These are phyloP conservation scores for Botrytis sinoallii DNA, from an alignment of 2,329 filamentous ascomycete species.

Conservation along the genomic window DNA sequence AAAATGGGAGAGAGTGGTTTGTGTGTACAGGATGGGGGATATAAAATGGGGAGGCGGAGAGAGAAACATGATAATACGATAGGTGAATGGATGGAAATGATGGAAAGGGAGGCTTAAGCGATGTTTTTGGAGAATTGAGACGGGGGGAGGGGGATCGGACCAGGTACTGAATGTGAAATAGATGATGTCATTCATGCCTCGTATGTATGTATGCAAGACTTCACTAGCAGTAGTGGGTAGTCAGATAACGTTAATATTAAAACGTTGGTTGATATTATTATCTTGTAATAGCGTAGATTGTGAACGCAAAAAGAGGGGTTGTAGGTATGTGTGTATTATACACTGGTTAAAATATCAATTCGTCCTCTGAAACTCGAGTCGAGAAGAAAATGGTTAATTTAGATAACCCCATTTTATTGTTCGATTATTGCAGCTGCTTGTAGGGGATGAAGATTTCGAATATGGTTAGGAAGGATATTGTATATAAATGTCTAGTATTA, in stretches of 20 bases:
- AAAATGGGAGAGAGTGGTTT: not conserved
- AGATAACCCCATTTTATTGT: not conserved
- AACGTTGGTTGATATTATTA: not conserved
- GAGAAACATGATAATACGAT: not conserved
- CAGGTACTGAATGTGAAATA: not conserved
- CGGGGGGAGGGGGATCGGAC: not conserved
- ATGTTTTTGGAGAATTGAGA: not conserved
- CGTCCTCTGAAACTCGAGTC: not conserved
- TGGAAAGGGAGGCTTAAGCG: not conserved
- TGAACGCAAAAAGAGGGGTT: not conserved
- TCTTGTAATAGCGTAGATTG: not conserved
- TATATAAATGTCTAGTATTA: not conserved
- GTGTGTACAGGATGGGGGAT: conserved; percentile 3
- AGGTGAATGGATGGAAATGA: not conserved
- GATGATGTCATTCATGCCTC: not conserved
- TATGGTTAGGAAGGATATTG: not conserved
- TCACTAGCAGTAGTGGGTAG: conserved; percentile 5
- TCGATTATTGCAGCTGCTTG: not conserved
- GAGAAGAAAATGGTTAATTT: not conserved
- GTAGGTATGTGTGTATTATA: not conserved
- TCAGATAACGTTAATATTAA: not conserved
- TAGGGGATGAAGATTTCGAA: not conserved
- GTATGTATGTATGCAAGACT: not conserved
- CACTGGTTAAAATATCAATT: not conserved
- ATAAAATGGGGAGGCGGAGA: not conserved